Evolutionary conservation across 371 early-diverging fungal genomes (phyloP).

Genomic region (Umbelopsis sp.): DNA sequence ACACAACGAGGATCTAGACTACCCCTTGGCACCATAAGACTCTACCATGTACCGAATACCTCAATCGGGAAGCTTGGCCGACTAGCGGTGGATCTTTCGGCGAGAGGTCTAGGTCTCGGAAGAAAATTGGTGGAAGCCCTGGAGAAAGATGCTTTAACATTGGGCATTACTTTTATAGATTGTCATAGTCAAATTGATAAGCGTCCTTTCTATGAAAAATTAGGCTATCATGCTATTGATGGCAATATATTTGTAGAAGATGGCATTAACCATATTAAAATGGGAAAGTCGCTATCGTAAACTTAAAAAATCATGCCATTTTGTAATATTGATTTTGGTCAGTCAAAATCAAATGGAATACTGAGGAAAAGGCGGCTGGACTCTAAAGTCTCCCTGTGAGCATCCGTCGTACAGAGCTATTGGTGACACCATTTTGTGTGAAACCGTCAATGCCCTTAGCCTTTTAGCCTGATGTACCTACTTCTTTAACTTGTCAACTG

Average conservation of each 20-base stretch:
- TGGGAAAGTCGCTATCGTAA: constrained; percentile 33
- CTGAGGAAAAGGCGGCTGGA: too few relatives aligned
- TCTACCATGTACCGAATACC: constrained; percentile 29
- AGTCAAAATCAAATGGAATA: not conserved
- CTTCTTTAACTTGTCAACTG: too few relatives aligned
- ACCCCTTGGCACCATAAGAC: constrained; percentile 41
- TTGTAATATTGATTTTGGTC: not conserved
- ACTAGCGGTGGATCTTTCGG: constrained; percentile 38
- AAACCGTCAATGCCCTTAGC: too few relatives aligned
- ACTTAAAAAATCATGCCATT: not conserved
- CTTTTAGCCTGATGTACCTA: too few relatives aligned
- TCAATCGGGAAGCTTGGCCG: constrained; percentile 43
- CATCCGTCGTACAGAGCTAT: too few relatives aligned
- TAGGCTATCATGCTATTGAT: constrained; percentile 44
- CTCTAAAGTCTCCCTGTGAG: too few relatives aligned
- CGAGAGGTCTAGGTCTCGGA: constrained; percentile 43
- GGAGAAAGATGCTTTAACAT: constrained; percentile 27
- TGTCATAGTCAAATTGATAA: constrained; percentile 45
- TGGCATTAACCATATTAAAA: constrained; percentile 47
- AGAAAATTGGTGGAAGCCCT: constrained; percentile 30
- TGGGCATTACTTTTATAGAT: constrained; percentile 29
- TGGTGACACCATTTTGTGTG: too few relatives aligned
- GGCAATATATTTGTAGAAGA: constrained; percentile 41
- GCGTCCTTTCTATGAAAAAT: constrained; percentile 47
- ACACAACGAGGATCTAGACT: constrained; percentile 21